A percentile compares a stretch with the other conserved stretches of the same genome.
Evolutionary conservation across 305 asterid genomes (phyloP).

Genomic region (Coffea humblotiana): DNA sequence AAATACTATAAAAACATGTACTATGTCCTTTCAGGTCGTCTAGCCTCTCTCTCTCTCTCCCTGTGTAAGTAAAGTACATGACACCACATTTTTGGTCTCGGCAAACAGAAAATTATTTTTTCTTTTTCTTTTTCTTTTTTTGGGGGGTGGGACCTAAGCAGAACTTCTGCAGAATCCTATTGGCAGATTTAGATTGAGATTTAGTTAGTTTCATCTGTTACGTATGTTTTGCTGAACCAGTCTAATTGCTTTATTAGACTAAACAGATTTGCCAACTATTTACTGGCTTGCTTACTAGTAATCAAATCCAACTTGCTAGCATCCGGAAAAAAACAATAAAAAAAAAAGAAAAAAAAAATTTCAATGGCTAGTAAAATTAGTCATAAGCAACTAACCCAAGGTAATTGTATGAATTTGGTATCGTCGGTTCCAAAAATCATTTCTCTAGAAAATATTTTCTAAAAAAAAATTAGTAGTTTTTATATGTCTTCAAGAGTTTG

Average conservation of each 20-base stretch:
- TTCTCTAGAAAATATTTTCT: too few species aligned
- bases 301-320: too few species aligned
- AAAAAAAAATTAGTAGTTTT: too few species aligned
- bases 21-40: constrained; percentile 3
- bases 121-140: neutral
- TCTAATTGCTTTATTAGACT: neutral
- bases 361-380: too few species aligned
- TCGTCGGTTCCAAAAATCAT: too few species aligned
- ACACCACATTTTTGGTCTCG: constrained; percentile 6
- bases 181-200: neutral
- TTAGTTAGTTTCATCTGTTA: neutral
- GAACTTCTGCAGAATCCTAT: neutral
- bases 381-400: too few species aligned
- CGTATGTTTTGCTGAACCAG: neutral
- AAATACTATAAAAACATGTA: neutral
- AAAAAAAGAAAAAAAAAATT: too few species aligned
- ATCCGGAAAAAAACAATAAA: too few species aligned
- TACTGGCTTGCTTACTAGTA: too few species aligned
- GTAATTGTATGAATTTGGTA: too few species aligned
- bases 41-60: neutral
- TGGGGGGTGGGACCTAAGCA: neutral
- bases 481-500: neutral
- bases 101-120: constrained; percentile 1
- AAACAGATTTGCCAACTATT: too few species aligned
- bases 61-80: constrained; percentile 3